These are phyloP conservation scores for Leccinum rimulosum DNA, from an alignment of 768 basidiomycete genomes.

Conservation along the genomic window DNA sequence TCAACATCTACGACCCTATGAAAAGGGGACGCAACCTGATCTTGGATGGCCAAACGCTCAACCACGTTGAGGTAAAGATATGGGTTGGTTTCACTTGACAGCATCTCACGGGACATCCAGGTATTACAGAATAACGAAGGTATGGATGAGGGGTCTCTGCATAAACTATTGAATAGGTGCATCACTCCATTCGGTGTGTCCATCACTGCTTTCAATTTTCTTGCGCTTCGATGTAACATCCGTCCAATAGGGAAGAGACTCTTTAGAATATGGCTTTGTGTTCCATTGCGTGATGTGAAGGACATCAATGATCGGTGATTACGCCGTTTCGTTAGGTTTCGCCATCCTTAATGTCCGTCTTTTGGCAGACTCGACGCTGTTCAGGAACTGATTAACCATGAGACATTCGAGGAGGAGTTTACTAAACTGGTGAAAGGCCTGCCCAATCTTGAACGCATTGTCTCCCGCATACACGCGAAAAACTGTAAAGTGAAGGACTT, in stretches of 20 bases:
- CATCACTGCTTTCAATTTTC: constrained; percentile 7
- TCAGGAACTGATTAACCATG: constrained; percentile 81
- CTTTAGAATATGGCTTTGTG: constrained; percentile 96
- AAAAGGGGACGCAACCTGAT: constrained; percentile 80
- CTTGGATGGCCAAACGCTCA: constrained; percentile 92
- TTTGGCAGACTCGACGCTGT: constrained; percentile 83
- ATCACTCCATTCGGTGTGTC: constrained; percentile 82
- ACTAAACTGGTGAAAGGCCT: constrained; percentile 72
- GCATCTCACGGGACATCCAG: constrained; percentile 34
- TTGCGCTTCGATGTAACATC: constrained; percentile 8
- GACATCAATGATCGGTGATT: constrained; percentile 87
- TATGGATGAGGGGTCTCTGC: constrained; percentile 84
- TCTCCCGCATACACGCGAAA: constrained; percentile 93
- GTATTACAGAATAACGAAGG: constrained; percentile 92
- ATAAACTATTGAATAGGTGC: constrained; percentile 80
- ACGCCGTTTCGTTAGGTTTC: constrained; percentile 10
- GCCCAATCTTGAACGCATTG: constrained; percentile 90
- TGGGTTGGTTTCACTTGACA: not conserved
- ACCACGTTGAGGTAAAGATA: constrained; percentile 80
- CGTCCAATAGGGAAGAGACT: constrained; percentile 76
- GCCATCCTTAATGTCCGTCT: constrained; percentile 16
- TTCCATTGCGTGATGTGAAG: constrained; percentile 76
- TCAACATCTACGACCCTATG: constrained; percentile 97
- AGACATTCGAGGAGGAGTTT: constrained; percentile 75
- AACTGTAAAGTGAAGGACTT: constrained; percentile 88